Conservation (phyloP, 192 early-diverging fungal genomes). For the Umbelopsis vinacea region DNA sequence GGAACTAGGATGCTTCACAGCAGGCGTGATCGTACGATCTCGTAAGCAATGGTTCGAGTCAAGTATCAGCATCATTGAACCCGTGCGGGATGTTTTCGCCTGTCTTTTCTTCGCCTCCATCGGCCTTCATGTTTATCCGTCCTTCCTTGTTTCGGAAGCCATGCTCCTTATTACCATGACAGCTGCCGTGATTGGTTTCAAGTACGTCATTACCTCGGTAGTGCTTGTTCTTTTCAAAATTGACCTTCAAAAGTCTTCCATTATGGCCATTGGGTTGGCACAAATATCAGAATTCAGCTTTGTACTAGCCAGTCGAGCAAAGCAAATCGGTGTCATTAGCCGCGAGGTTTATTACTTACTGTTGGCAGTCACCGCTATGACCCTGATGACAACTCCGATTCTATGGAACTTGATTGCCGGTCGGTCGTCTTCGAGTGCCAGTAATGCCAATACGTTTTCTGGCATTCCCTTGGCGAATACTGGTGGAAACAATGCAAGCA, state of each 20-base stretch:
- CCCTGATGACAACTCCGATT: constrained; percentile 55
- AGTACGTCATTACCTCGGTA: constrained; percentile 40
- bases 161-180: constrained; percentile 52
- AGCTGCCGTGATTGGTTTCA: constrained; percentile 50
- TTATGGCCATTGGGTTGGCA: constrained; percentile 54
- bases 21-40: constrained; percentile 56
- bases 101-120: constrained; percentile 64
- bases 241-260: constrained; percentile 34
- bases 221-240: constrained; percentile 50
- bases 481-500: not conserved
- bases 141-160: constrained; percentile 55
- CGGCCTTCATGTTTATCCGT: constrained; percentile 63
- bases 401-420: constrained; percentile 48
- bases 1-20: constrained; percentile 63
- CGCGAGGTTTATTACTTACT: constrained; percentile 61
- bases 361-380: constrained; percentile 52
- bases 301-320: constrained; percentile 60
- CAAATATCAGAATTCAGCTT: constrained; percentile 65
- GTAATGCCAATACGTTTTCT: not conserved
- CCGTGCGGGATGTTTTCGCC: constrained; percentile 56
- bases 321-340: constrained; percentile 53
- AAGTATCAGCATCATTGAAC: constrained; percentile 45
- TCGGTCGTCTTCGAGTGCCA: not conserved
- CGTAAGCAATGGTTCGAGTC: constrained; percentile 47
- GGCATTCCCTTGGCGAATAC: not conserved